Evolutionary conservation across 768 basidiomycete species (phyloP), one percentile per base, ranked within the genome.

Genomic region (Neoboletus subvelutipes): DNA sequence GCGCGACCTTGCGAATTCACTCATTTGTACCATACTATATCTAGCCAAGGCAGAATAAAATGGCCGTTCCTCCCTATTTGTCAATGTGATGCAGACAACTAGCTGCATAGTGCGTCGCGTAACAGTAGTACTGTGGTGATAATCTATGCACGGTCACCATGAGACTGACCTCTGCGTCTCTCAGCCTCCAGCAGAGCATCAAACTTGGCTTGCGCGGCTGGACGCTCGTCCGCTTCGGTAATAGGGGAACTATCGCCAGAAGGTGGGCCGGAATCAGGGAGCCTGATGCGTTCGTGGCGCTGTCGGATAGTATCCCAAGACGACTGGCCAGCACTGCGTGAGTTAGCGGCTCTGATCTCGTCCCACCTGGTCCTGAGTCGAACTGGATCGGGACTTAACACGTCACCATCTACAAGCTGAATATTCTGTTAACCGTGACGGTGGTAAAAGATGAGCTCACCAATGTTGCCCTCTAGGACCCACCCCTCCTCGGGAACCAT

Each of bases 241-340:
- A 55, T 45, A 6, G 56, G 28, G 20, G 60, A 46, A 17, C 42
- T 54, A 11, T 58, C 43, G 37, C 10, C 41, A 29, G 58, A 54
- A 33, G 57, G 37, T 28, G 61, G 31, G 26, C 55, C 48, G 29
- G 55, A 34, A 46, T 58, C 34, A 42, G 65, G 60, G 4, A 70
- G 59, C 42, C 33, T 66, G 34, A 36, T 60, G 45, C 73, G 77
- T 66, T 81, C 79, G 58, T 86, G 78, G 46, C 75, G 76, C 66
- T 87, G 84, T 33, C 88, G 83, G 22, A 90, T 75, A 26, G 73
- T 68, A 62, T 90, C 88, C 88, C 88, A 90, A 4, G 85, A 76
- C 20, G 88, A 88, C 4, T 67, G 69, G 40, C 68, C 76, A 17
- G 71, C 56, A 31, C 70, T 73, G 20, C 74, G 70, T 17, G 73